A percentile compares a stretch with the other conserved stretches of the same genome.
Conservation (phyloP, 1,284 basidiomycete species). For the Leccinum subspadiceum region DNA sequence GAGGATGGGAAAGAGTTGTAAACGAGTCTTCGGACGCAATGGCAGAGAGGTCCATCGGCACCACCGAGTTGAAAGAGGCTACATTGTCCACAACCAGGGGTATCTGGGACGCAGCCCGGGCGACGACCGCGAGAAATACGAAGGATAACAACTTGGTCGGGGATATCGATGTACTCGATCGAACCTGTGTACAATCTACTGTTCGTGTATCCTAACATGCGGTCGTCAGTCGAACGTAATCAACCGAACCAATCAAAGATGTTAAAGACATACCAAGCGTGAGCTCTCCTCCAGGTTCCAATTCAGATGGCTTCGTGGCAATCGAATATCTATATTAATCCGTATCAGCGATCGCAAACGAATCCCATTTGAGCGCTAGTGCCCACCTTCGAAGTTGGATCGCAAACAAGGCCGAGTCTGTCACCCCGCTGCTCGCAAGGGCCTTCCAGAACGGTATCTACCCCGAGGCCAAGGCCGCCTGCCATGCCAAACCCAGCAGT, state of each 20-base stretch:
- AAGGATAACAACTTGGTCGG: slow-evolving; percentile 14
- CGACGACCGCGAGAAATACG: slow-evolving; percentile 5
- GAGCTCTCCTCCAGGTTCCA: slow-evolving; percentile 34
- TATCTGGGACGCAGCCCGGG: slow-evolving; percentile 10
- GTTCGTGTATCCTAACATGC: slow-evolving; percentile 38
- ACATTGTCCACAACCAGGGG: slow-evolving; percentile 3
- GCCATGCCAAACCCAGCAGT: slow-evolving; percentile 29
- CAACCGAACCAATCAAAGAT: background rate
- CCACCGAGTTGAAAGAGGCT: background rate
- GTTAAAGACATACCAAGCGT: slow-evolving; percentile 23
- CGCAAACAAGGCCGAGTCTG: slow-evolving; percentile 38
- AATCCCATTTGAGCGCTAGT: background rate
- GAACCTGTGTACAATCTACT: slow-evolving; percentile 38
- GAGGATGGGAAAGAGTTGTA: slow-evolving; percentile 44
- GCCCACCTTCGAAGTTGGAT: slow-evolving; percentile 38
- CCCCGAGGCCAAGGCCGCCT: slow-evolving; percentile 26
- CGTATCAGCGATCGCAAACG: background rate
- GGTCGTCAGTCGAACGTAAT: slow-evolving; percentile 11
- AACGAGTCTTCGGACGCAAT: slow-evolving; percentile 39
- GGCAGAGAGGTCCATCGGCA: slow-evolving; percentile 20
- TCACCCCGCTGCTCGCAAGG: slow-evolving; percentile 36
- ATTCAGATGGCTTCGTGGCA: slow-evolving; percentile 12
- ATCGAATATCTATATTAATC: slow-evolving; percentile 26
- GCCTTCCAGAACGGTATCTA: slow-evolving; percentile 40
- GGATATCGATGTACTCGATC: slow-evolving; percentile 37